Percentiles rank a stretch among this genome's conserved stretches.
These are phyloP conservation scores for Meira miltonrushii DNA, from an alignment of 1,284 basidiomycete species.

Conservation along the genomic window DNA sequence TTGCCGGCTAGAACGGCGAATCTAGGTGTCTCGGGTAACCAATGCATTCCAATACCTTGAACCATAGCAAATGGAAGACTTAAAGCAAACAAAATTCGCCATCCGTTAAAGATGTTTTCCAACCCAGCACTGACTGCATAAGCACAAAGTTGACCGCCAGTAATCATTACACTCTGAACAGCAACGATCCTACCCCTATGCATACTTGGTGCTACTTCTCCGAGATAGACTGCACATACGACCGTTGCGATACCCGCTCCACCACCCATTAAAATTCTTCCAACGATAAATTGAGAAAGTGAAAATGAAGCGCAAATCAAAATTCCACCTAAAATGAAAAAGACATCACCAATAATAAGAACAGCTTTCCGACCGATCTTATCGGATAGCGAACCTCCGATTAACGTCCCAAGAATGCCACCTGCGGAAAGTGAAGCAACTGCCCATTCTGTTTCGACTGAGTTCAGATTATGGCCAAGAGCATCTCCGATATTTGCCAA, in stretches of 20 bases:
- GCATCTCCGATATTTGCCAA: slow-evolving; percentile 3
- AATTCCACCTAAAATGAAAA: slow-evolving; percentile 51
- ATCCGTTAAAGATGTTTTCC: slow-evolving; percentile 41
- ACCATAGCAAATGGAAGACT: slow-evolving; percentile 51
- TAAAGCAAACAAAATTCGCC: slow-evolving; percentile 54
- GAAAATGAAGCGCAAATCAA: slow-evolving; percentile 51
- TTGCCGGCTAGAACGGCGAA: slow-evolving; percentile 47
- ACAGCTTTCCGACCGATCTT: slow-evolving; percentile 53
- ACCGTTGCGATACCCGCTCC: slow-evolving; percentile 52
- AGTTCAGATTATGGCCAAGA: background rate
- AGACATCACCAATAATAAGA: slow-evolving; percentile 37
- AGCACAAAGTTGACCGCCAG: slow-evolving; percentile 53
- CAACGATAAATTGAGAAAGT: slow-evolving; percentile 51
- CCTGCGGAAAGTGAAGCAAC: slow-evolving; percentile 23
- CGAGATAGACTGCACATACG: slow-evolving; percentile 53
- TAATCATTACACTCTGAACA: slow-evolving; percentile 52
- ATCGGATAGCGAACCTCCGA: slow-evolving; percentile 49
- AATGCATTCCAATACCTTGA: slow-evolving; percentile 46
- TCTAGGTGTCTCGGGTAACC: slow-evolving; percentile 53
- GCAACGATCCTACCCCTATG: slow-evolving; percentile 54
- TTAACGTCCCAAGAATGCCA: slow-evolving; percentile 42
- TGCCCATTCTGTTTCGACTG: slow-evolving; percentile 1
- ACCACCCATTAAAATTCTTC: slow-evolving; percentile 54
- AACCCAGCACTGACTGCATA: slow-evolving; percentile 48
- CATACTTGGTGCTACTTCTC: slow-evolving; percentile 53